phyloP scores from a whole-genome alignment of 1,284 basidiomycete genomes.

The Neolentinus lepideus region DNA sequence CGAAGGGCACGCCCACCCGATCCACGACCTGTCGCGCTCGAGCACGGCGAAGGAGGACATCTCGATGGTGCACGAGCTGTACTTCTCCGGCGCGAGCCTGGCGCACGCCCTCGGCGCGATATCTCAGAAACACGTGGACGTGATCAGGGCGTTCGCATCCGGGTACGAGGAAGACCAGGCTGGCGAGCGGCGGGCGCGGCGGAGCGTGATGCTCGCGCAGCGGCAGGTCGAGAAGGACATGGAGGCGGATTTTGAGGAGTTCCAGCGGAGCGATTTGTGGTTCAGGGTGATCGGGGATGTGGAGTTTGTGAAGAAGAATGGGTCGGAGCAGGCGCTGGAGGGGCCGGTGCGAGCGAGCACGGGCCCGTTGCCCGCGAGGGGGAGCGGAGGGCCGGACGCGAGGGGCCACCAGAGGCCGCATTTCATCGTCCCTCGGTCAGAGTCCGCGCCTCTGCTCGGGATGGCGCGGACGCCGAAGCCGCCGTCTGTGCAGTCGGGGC shows the following conservation, averaged over 20 bases:
- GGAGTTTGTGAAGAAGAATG: constrained; percentile 23
- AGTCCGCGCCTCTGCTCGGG: constrained; percentile 28
- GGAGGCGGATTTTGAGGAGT: constrained; percentile 88
- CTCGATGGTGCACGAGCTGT: constrained; percentile 78
- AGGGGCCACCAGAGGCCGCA: constrained; percentile 2
- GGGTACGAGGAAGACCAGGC: constrained; percentile 34
- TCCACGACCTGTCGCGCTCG: constrained; percentile 51
- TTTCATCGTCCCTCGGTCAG: constrained; percentile 26
- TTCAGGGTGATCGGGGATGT: constrained; percentile 81
- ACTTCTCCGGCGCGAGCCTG: constrained; percentile 61
- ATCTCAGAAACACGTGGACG: constrained; percentile 60
- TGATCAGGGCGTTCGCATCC: constrained; percentile 64
- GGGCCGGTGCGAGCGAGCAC: neutral
- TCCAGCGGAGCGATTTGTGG: constrained; percentile 84
- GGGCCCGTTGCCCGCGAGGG: neutral
- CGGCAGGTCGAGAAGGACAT: constrained; percentile 81
- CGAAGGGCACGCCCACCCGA: constrained; percentile 45
- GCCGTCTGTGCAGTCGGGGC: constrained; percentile 25
- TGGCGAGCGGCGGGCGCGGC: constrained; percentile 58
- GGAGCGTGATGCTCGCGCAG: constrained; percentile 80
- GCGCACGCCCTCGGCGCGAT: constrained; percentile 60
- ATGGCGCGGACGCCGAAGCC: constrained; percentile 24
- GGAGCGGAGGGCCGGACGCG: neutral
- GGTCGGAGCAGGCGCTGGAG: constrained; percentile 5
- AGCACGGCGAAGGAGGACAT: constrained; percentile 79